phyloP scores from a whole-genome alignment of 768 basidiomycete genomes.

The Lentinula boryana region DNA sequence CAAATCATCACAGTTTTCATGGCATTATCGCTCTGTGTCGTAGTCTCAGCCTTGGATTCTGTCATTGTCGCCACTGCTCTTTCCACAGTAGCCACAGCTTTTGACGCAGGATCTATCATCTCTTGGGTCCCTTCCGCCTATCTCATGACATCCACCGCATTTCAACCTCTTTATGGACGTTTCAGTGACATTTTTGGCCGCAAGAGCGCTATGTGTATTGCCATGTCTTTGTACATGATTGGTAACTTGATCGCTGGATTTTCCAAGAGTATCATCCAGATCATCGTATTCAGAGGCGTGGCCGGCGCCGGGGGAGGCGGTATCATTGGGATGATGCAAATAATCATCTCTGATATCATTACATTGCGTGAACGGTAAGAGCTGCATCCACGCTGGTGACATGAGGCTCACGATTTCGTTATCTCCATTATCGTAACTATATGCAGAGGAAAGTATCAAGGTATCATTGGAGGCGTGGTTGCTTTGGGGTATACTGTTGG shows the following conservation, averaged over 20 bases:
- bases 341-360: slow-evolving; percentile 69
- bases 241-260: slow-evolving; percentile 66
- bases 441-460: slow-evolving; percentile 70
- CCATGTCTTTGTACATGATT: slow-evolving; percentile 58
- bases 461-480: slow-evolving; percentile 54
- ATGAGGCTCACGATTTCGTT: neutral
- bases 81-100: slow-evolving; percentile 62
- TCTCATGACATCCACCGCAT: slow-evolving; percentile 59
- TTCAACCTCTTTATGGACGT: slow-evolving; percentile 56
- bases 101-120: slow-evolving; percentile 55
- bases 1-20: slow-evolving; percentile 59
- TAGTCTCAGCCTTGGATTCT: slow-evolving; percentile 61
- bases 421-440: neutral
- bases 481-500: slow-evolving; percentile 63
- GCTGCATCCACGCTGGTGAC: neutral
- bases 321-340: slow-evolving; percentile 63
- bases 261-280: slow-evolving; percentile 53
- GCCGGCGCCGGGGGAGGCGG: slow-evolving; percentile 70
- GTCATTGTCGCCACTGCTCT: slow-evolving; percentile 71
- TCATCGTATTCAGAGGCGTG: slow-evolving; percentile 66
- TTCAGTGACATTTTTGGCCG: slow-evolving; percentile 67
- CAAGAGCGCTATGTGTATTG: slow-evolving; percentile 50
- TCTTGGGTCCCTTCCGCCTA: slow-evolving; percentile 76
- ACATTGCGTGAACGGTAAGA: slow-evolving; percentile 56
- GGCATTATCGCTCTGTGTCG: slow-evolving; percentile 53